Conservation (phyloP, 116 monocot genomes). For the Zostera marina region DNA sequence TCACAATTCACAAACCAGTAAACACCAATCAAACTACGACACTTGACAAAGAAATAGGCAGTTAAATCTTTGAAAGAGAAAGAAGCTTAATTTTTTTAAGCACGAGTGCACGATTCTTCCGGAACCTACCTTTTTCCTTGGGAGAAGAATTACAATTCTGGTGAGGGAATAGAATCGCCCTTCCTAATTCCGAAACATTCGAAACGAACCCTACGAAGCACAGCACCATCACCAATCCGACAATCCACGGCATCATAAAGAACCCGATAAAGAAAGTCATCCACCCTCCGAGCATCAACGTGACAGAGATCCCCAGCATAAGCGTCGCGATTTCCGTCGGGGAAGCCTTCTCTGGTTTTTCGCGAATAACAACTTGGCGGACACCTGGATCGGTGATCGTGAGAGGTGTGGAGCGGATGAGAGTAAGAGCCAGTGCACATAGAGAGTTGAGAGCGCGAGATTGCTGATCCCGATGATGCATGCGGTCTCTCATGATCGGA, state of each 20-base stretch:
- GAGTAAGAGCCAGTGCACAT: conserved; percentile 25
- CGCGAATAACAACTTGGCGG: neutral
- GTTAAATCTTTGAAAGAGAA: too few relatives aligned
- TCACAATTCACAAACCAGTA: too few relatives aligned
- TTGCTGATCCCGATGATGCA: conserved; percentile 10
- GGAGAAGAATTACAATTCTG: neutral
- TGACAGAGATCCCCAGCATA: conserved; percentile 49
- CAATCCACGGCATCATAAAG: conserved; percentile 67
- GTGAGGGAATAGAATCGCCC: neutral
- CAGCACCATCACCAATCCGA: conserved; percentile 35
- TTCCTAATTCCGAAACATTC: conserved; percentile 7
- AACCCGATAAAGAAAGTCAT: conserved; percentile 66
- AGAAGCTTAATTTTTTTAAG: too few relatives aligned
- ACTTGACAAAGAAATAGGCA: too few relatives aligned
- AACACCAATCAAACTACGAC: too few relatives aligned
- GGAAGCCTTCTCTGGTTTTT: conserved; percentile 13
- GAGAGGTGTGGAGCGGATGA: conserved; percentile 7
- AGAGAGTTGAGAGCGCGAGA: conserved; percentile 33
- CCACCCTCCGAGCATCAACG: conserved; percentile 69
- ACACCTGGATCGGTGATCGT: neutral
- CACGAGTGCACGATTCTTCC: too few relatives aligned
- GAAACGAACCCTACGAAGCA: conserved; percentile 45
- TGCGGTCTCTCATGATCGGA: neutral
- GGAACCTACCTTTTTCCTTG: neutral
- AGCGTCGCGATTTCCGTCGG: conserved; percentile 42